Conservation (phyloP, 306 rosid genomes). For the Geum urbanum region DNA sequence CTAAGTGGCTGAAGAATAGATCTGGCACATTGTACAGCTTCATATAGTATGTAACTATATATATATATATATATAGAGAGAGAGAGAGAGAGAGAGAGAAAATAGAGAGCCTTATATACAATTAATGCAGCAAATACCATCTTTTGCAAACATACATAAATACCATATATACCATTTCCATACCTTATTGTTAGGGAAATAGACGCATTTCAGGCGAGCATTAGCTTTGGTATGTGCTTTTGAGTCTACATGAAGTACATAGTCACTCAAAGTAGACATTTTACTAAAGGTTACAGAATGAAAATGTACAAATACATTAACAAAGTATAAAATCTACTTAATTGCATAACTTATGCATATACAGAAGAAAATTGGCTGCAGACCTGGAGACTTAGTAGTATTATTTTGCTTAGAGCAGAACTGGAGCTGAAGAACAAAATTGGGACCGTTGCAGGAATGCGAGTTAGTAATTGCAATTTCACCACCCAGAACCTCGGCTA, state of each 20-base stretch:
- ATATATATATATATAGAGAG: neutral
- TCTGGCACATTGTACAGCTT: no score
- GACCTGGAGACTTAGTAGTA: slow-evolving; percentile 25
- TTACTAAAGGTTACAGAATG: slow-evolving; percentile 6
- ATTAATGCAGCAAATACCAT: neutral
- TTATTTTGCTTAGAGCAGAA: slow-evolving; percentile 15
- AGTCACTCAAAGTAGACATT: neutral
- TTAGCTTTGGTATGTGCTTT: slow-evolving; percentile 35
- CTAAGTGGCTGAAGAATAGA: neutral
- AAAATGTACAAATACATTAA: neutral
- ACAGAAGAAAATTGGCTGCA: neutral
- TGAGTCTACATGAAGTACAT: slow-evolving; percentile 31
- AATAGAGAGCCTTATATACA: neutral
- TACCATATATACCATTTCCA: neutral
- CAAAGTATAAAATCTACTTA: neutral
- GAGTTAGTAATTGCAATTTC: slow-evolving; percentile 56
- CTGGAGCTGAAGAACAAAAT: slow-evolving; percentile 53
- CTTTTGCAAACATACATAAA: no score
- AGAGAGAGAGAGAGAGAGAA: no score
- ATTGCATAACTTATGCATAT: neutral
- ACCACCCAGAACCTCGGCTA: slow-evolving; percentile 60
- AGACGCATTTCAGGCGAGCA: slow-evolving; percentile 54
- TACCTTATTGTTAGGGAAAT: slow-evolving; percentile 55
- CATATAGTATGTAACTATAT: neutral
- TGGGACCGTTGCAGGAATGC: slow-evolving; percentile 64